A percentile compares a stretch with the other conserved stretches of the same genome.
Conservation (phyloP, 2,329 filamentous ascomycete species). For the Colletotrichum endophyticum region DNA sequence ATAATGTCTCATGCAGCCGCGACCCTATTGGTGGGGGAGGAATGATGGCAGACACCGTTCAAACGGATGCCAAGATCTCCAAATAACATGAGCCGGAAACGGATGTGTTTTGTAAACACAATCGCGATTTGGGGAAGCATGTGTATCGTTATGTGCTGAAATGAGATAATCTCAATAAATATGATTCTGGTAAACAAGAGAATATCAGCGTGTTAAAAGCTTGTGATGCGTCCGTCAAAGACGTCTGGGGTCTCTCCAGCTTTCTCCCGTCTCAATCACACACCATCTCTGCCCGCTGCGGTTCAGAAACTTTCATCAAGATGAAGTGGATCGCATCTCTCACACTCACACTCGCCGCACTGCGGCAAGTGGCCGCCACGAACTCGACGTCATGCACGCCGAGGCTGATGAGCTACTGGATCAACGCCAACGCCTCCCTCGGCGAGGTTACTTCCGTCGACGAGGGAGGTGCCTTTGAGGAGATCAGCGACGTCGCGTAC, state of each 20-base stretch:
- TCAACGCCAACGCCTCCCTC: slow-evolving; percentile 11
- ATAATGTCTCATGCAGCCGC: neutral
- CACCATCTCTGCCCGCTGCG: too few relatives aligned
- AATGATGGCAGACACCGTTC: neutral
- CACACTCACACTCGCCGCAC: neutral
- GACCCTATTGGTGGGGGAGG: neutral
- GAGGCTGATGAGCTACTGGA: slow-evolving; percentile 11
- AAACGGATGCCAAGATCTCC: neutral
- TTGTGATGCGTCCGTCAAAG: neutral
- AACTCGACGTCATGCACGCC: slow-evolving; percentile 6
- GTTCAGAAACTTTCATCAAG: neutral
- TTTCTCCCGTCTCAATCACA: neutral
- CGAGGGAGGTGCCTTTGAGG: slow-evolving; percentile 25
- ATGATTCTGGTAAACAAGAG: neutral
- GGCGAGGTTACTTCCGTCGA: slow-evolving; percentile 19
- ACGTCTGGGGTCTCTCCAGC: neutral
- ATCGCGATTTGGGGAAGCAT: neutral
- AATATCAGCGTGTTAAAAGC: neutral
- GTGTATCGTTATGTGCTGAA: neutral
- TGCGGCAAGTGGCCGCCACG: neutral
- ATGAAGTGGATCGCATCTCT: slow-evolving; percentile 9
- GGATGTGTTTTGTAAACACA: neutral
- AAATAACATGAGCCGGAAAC: neutral
- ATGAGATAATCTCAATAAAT: neutral
- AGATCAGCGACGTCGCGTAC: slow-evolving; percentile 27